A percentile compares a stretch with the other conserved stretches of the same genome.
Conservation (phyloP, 176 grass and related monocot genomes). For the Paspalum vaginatum region DNA sequence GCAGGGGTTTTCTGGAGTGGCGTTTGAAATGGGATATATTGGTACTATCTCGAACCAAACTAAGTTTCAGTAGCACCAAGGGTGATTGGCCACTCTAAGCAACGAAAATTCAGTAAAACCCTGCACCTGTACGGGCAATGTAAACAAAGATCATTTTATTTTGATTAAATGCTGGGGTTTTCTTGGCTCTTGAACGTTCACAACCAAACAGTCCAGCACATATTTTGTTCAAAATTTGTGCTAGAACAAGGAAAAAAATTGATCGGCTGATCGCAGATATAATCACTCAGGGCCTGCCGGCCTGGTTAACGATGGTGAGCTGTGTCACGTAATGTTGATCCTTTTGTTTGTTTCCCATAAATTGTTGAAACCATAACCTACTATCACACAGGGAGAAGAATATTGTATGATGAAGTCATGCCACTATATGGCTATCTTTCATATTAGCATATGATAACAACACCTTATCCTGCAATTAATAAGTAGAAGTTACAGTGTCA, state of each 20-base stretch:
- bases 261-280: background rate
- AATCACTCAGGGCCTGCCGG: background rate
- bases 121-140: background rate
- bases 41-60: background rate
- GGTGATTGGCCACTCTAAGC: background rate
- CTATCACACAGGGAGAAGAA: background rate
- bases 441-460: slow-evolving; percentile 6
- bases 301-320: background rate
- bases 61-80: background rate
- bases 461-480: background rate
- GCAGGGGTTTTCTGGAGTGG: background rate
- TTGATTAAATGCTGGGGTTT: background rate
- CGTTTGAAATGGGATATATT: slow-evolving; percentile 8
- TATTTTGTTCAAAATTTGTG: slow-evolving; percentile 17
- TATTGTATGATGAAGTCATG: background rate
- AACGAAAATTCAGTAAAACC: background rate
- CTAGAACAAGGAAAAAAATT: background rate
- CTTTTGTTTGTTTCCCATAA: slow-evolving; percentile 29
- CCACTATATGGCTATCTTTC: background rate
- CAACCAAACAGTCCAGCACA: background rate
- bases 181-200: background rate
- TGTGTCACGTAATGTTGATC: background rate
- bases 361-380: slow-evolving; percentile 11
- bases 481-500: background rate
- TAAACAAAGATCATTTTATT: background rate